Evolutionary conservation across 352 stramenopile genomes (phyloP).

Genomic region (Phytophthora cajani): DNA sequence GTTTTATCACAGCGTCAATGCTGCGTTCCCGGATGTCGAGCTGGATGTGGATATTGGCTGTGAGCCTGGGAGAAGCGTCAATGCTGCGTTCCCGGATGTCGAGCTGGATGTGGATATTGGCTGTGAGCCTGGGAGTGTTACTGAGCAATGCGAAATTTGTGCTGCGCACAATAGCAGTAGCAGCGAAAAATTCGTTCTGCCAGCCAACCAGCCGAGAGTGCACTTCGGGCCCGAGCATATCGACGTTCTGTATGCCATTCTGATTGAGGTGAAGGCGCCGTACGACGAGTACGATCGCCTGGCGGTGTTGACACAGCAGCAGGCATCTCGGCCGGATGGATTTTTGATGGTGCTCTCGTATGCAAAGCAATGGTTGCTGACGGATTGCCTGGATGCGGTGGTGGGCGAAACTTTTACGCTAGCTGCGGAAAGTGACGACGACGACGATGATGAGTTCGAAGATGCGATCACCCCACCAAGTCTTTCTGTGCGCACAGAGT

Average conservation of each 20-base stretch:
- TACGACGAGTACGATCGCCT: conserved; percentile 88
- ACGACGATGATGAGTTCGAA: conserved; percentile 88
- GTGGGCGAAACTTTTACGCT: conserved; percentile 51
- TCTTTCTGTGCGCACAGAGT: conserved; percentile 57
- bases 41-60: conserved; percentile 71
- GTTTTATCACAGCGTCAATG: conserved; percentile 81
- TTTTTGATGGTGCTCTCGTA: conserved; percentile 88
- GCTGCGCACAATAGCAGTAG: conserved; percentile 18
- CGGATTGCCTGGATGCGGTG: conserved; percentile 77
- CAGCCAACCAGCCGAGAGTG: conserved; percentile 54
- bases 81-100: conserved; percentile 82
- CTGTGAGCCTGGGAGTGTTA: conserved; percentile 35
- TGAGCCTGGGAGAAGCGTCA: conserved; percentile 51
- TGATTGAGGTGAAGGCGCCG: conserved; percentile 87
- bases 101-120: conserved; percentile 77
- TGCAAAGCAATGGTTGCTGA: conserved; percentile 85
- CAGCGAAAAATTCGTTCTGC: conserved; percentile 25
- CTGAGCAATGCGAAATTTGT: conserved; percentile 50
- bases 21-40: conserved; percentile 84
- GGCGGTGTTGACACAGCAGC: conserved; percentile 68
- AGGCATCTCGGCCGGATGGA: conserved; percentile 79
- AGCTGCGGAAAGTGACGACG: conserved; percentile 63
- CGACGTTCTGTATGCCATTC: conserved; percentile 85
- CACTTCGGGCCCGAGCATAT: conserved; percentile 84
- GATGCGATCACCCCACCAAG: conserved; percentile 88